Evolutionary conservation across 163 green algal genomes (phyloP).

Genomic region (Volvox carteri): DNA sequence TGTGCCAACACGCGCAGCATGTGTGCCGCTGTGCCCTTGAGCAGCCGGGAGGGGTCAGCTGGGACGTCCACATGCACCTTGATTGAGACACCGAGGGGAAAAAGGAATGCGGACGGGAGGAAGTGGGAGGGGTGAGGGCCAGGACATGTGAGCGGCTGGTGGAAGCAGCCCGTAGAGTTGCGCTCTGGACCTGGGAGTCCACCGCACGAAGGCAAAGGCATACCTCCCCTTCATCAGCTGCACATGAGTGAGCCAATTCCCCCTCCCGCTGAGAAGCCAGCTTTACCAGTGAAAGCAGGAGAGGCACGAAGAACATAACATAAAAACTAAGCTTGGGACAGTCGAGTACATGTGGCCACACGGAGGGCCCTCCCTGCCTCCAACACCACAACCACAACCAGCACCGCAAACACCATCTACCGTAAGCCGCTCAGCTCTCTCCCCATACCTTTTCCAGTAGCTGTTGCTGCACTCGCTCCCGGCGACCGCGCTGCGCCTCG

Average conservation of each 20-base stretch:
- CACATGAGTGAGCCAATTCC: too few species aligned
- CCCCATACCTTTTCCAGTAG: slow-evolving; percentile 58
- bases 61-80: slow-evolving; percentile 59
- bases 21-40: slow-evolving; percentile 54
- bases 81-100: background rate
- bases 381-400: background rate
- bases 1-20: slow-evolving; percentile 44
- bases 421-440: background rate
- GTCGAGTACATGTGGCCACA: too few species aligned
- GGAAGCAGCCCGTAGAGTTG: too few species aligned
- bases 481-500: slow-evolving; percentile 17
- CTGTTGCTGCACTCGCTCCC: slow-evolving; percentile 44
- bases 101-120: background rate
- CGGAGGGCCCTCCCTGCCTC: background rate
- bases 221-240: too few species aligned
- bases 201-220: too few species aligned
- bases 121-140: too few species aligned
- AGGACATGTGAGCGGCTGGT: too few species aligned
- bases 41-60: slow-evolving; percentile 44
- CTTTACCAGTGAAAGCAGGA: too few species aligned
- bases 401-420: background rate
- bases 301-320: too few species aligned
- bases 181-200: too few species aligned
- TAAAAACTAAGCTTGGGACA: too few species aligned
- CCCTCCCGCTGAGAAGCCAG: too few species aligned